phyloP scores from a whole-genome alignment of 139 green algal genomes.

The Chlamydomonas eustigma region DNA sequence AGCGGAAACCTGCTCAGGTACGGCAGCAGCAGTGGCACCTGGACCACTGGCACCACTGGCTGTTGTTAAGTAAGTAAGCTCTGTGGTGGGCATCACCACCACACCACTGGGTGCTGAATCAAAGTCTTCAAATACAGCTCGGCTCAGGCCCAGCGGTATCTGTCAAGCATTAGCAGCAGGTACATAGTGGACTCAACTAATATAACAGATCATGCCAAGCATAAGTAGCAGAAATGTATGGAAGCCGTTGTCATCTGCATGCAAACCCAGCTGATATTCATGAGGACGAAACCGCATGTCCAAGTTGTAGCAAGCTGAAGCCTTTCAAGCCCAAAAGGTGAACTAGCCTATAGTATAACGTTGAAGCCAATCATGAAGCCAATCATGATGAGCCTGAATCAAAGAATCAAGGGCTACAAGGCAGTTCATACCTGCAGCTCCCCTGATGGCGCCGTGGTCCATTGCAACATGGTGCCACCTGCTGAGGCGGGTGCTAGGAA shows the following conservation, averaged over 20 bases:
- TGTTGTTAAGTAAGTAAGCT: background rate
- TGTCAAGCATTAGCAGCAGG: background rate
- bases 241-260: too few species aligned
- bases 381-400: background rate
- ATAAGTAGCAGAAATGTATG: background rate
- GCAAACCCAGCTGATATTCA: too few species aligned
- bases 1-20: too few species aligned
- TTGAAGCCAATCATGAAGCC: background rate
- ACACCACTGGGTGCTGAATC: constrained; percentile 26
- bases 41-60: background rate
- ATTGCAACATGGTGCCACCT: constrained; percentile 16
- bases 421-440: constrained; percentile 3
- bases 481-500: constrained; percentile 15
- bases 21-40: too few species aligned
- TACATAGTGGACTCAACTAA: background rate
- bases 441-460: background rate
- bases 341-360: too few species aligned
- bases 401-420: background rate
- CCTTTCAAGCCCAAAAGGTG: constrained; percentile 18
- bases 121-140: constrained; percentile 17
- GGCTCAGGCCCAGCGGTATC: background rate
- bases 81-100: background rate
- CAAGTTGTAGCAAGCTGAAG: constrained; percentile 22
- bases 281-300: too few species aligned
- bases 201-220: background rate